Conservation (phyloP, 352 stramenopile species). For the Phytophthora citricola region DNA sequence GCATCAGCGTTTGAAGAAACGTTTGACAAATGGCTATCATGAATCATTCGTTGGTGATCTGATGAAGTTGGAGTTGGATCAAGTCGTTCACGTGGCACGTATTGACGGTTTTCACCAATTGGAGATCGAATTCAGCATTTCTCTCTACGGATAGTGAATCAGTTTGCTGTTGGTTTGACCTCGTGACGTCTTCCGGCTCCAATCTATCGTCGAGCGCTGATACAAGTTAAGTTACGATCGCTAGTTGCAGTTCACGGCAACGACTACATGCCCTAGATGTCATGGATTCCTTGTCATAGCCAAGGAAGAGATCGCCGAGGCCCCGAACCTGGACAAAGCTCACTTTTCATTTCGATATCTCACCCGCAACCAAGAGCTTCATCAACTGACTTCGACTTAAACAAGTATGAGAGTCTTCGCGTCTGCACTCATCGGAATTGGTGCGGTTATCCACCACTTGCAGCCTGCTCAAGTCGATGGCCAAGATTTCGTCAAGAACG, state of each 20-base stretch:
- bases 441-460: conserved; percentile 27
- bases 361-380: conserved; percentile 15
- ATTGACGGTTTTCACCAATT: too few relatives aligned
- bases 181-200: conserved; percentile 1
- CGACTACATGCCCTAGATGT: too few relatives aligned
- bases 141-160: neutral
- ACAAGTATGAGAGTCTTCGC: conserved; percentile 38
- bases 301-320: neutral
- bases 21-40: too few relatives aligned
- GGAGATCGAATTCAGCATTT: too few relatives aligned
- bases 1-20: too few relatives aligned
- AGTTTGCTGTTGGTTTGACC: neutral
- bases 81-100: too few relatives aligned
- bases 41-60: too few relatives aligned
- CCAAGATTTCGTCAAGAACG: conserved; percentile 20
- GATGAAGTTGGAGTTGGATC: too few relatives aligned
- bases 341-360: conserved; percentile 44
- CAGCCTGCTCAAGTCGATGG: conserved; percentile 18
- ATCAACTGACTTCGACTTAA: conserved; percentile 12
- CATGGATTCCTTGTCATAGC: neutral
- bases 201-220: conserved; percentile 23
- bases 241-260: neutral
- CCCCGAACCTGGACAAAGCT: conserved; percentile 9
- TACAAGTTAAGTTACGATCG: conserved; percentile 10
- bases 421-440: conserved; percentile 26